Base-by-base conservation (phyloP, 1,284 basidiomycete species). In the Porphyrellus sp. region DNA sequence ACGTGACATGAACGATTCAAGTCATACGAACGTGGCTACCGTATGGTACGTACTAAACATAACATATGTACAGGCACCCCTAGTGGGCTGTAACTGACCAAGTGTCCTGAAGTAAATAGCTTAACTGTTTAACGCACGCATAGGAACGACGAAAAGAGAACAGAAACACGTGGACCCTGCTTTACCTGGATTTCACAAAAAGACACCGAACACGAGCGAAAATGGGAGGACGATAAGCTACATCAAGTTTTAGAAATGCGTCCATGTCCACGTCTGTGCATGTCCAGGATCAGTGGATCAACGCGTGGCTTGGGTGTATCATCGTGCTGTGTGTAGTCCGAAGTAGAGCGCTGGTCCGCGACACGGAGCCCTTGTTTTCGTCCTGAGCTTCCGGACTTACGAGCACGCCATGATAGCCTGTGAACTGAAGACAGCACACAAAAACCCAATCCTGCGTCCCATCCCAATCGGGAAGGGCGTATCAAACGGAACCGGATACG, bases 171-270 rank as follows among this genome's bases (percentile, higher is more conserved):
- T 33, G 9, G 8, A 38, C 18, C 33, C 34, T 33, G 37, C 33
- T 30, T 28, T 30, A 35, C 43, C 45, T 38, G 23, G 37, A 50
- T 6, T 11, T 23, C 18, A 9, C 13, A 27, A 24, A 38, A 47
- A 27, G 11, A 5, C 23, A 31, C 9, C 43, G 25, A 46, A n/a
- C 12, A 30, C 33, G 38, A 20, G 30, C 31, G 42, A 46, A 38
- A 46, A 42, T 9, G 28, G 27, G 28, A 24, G 39, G 47, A 41
- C 41, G 52, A 57, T 56, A 64, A 60, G 59, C 40, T 59, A 59
- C 51, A 53, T 50, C 47, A 23, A 46, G 28, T 16, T 28, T 31
- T 43, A 54, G 55, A 47, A 37, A 49, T 52, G 52, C 51, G 28
- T 7, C 7, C 47, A 47, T 25, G 51, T 27, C 44, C 18, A 33